Base-by-base conservation (phyloP, 2,329 filamentous ascomycete species). In the Ophidiomyces ophidiicola region DNA sequence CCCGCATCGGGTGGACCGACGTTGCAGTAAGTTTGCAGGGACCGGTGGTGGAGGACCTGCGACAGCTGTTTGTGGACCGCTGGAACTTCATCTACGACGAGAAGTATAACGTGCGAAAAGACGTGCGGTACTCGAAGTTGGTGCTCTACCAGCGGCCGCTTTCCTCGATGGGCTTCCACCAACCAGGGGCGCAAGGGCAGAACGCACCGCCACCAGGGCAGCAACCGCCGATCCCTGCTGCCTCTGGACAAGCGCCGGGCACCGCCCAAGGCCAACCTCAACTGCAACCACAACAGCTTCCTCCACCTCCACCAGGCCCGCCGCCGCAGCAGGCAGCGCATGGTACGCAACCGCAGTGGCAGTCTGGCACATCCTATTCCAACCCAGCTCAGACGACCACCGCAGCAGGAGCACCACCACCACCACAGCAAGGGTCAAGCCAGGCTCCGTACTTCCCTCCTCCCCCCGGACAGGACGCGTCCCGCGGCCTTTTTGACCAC, bases 1-100 rank as follows among this genome's bases (percentile, higher is more conserved):
- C 87, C 5, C 80, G 90, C 20, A 96, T 98, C 90, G 88, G 88
- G 0, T 98, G 90, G 90, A 87, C 96, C 55, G 90, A 98, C 57
- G 86, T 94, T 2, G 72, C 83, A 6, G 92, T 96, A 82, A 86
- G 81, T 8, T 51, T 94, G n/a, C 74, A 90, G 42, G 88, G 90
- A 0, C 84, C 87, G 12, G 83, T 79, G 48, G 83, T 94, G 7
- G 86, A 88, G 55, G 88, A 96, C 53, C 90, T 98, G 50, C 87
- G 87, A 0, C 87, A 94, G 61, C 87, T 96, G 57, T 98, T 96
- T 51, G 78, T 93, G 6, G 65, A 94, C 32, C 76, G 90, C 23
- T 96, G 88, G 90, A 96, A 98, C 55, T 94, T 83, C 55, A 87
- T 94, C 47, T 93, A 76, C 48, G 70, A 77, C 41, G 76, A 81